Evolutionary conservation across 495 filamentous ascomycete genomes (phyloP).

Genomic region (Acidomyces sp.): DNA sequence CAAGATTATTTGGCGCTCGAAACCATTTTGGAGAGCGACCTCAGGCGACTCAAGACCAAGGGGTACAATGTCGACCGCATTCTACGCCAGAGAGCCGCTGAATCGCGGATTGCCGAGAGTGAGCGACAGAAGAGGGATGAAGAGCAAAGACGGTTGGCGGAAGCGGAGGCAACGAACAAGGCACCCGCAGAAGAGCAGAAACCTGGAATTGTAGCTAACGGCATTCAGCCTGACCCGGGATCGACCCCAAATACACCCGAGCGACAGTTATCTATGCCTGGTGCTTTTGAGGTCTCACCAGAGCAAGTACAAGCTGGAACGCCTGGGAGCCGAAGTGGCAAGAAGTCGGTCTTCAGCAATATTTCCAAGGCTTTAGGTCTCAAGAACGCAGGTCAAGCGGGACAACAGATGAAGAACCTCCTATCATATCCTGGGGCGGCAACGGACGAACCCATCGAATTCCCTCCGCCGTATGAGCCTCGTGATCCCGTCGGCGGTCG

Average conservation of each 20-base stretch:
- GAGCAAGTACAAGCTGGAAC: slow-evolving; percentile 21
- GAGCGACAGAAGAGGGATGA: slow-evolving; percentile 65
- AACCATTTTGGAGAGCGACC: slow-evolving; percentile 68
- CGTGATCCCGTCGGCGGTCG: slow-evolving; percentile 26
- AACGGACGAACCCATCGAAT: slow-evolving; percentile 4
- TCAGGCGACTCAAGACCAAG: slow-evolving; percentile 61
- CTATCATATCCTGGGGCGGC: slow-evolving; percentile 4
- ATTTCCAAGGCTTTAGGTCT: slow-evolving; percentile 16
- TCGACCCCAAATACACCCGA: slow-evolving; percentile 9
- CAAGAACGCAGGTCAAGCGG: not conserved
- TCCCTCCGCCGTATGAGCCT: slow-evolving; percentile 36
- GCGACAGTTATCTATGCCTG: slow-evolving; percentile 13
- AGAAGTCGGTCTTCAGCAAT: slow-evolving; percentile 16
- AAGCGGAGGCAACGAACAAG: slow-evolving; percentile 25
- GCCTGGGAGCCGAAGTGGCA: slow-evolving; percentile 3
- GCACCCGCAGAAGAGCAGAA: not conserved
- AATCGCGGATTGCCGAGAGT: slow-evolving; percentile 73
- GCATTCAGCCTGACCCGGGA: slow-evolving; percentile 36
- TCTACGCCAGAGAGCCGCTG: slow-evolving; percentile 66
- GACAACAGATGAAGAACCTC: slow-evolving; percentile 18
- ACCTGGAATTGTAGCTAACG: not conserved
- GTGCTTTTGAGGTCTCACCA: slow-evolving; percentile 14
- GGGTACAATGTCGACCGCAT: slow-evolving; percentile 95
- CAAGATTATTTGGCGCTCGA: slow-evolving; percentile 78
- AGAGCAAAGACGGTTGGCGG: slow-evolving; percentile 50